Conservation (phyloP, 495 filamentous ascomycete genomes). For the Parachaetomium inaequale region DNA sequence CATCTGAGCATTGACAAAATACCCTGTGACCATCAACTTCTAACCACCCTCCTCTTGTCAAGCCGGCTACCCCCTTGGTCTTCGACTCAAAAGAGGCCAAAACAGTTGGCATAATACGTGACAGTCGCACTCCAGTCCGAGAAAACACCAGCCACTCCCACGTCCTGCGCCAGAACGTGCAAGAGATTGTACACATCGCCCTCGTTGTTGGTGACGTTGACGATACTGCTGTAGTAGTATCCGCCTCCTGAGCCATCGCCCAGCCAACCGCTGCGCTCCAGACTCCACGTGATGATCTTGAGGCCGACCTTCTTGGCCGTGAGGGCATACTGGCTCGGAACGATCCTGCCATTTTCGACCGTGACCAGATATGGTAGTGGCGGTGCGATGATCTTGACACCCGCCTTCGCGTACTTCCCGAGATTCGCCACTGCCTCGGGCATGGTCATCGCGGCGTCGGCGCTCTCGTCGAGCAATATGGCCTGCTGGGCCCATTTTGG, state of each 20-base stretch:
- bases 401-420: slow-evolving; percentile 41
- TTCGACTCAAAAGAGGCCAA: slow-evolving; percentile 38
- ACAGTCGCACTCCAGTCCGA: slow-evolving; percentile 60
- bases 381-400: slow-evolving; percentile 44
- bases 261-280: slow-evolving; percentile 56
- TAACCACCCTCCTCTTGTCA: not conserved
- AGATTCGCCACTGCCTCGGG: slow-evolving; percentile 47
- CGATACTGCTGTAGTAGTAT: slow-evolving; percentile 56
- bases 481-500: slow-evolving; percentile 56
- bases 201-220: slow-evolving; percentile 50
- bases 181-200: slow-evolving; percentile 57
- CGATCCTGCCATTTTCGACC: slow-evolving; percentile 36
- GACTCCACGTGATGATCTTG: slow-evolving; percentile 59
- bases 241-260: slow-evolving; percentile 40
- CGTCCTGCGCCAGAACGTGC: slow-evolving; percentile 54
- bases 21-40: too few species aligned
- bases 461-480: slow-evolving; percentile 55
- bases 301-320: slow-evolving; percentile 52
- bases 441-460: slow-evolving; percentile 44
- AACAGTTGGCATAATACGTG: slow-evolving; percentile 62
- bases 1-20: too few species aligned
- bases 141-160: slow-evolving; percentile 55
- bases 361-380: slow-evolving; percentile 44
- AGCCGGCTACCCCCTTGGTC: too few species aligned
- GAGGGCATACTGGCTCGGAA: slow-evolving; percentile 43